These are phyloP conservation scores for Wickerhamiella dianesei DNA, from an alignment of 805 yeast species.

Conservation along the genomic window DNA sequence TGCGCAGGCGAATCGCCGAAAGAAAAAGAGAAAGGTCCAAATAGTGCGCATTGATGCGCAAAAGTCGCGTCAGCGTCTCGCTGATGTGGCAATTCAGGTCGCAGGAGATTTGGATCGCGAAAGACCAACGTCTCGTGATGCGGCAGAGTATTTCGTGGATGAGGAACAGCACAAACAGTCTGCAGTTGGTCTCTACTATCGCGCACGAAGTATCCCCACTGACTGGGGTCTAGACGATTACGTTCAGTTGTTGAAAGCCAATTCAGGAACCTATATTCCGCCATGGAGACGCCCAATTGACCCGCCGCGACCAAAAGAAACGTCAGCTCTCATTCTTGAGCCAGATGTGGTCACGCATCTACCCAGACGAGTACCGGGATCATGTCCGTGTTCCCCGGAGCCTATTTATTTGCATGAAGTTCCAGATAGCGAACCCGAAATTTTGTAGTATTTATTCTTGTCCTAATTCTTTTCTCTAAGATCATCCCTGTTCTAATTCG, in stretches of 20 bases:
- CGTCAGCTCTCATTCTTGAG: conserved; percentile 1
- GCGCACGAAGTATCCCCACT: not conserved
- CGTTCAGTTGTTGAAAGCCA: conserved; percentile 13
- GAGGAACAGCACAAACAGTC: too few relatives aligned
- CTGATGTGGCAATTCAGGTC: not conserved
- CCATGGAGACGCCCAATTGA: too few relatives aligned
- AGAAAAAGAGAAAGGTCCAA: not conserved
- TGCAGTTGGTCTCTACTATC: not conserved
- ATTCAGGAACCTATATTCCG: conserved; percentile 8
- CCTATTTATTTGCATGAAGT: conserved; percentile 10
- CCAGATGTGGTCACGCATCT: conserved; percentile 6
- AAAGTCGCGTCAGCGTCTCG: not conserved
- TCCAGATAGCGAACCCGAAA: conserved; percentile 14
- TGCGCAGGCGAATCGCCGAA: not conserved
- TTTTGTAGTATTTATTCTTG: not conserved
- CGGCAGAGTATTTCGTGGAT: not conserved
- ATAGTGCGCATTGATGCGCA: not conserved
- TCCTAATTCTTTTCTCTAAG: too few relatives aligned
- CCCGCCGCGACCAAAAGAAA: too few relatives aligned
- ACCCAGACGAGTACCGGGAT: conserved; percentile 11
- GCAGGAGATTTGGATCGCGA: not conserved
- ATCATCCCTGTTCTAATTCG: too few relatives aligned
- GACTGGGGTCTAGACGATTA: not conserved
- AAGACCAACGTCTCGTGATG: not conserved
- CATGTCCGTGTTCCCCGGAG: conserved; percentile 14